Percentiles rank a stretch among this genome's conserved stretches.
These are phyloP conservation scores for Ganoderma lingzhi DNA, from an alignment of 1,284 basidiomycete genomes.

Conservation along the genomic window DNA sequence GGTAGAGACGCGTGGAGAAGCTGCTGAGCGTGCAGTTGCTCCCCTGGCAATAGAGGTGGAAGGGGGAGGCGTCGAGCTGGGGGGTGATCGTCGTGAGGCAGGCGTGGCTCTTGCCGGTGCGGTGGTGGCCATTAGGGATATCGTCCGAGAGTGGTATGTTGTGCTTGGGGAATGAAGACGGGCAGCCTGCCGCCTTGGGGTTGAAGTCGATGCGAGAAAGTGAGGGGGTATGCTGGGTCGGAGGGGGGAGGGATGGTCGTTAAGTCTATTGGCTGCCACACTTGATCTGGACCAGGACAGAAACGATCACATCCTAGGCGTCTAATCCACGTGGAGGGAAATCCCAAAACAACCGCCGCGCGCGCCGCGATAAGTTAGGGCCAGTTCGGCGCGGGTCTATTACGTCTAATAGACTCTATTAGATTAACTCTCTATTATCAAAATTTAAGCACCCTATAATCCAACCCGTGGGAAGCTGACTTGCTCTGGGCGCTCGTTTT, in stretches of 20 bases:
- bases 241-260: slow-evolving; percentile 26
- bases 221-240: slow-evolving; percentile 25
- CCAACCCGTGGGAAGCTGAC: no score
- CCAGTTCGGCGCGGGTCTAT: no score
- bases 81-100: slow-evolving; percentile 50
- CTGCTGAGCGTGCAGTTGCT: slow-evolving; percentile 50
- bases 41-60: slow-evolving; percentile 45
- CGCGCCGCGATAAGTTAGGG: no score
- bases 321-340: slow-evolving; percentile 21
- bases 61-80: slow-evolving; percentile 35
- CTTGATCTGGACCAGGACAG: slow-evolving; percentile 22
- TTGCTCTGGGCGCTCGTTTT: no score
- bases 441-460: no score
- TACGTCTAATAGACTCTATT: no score
- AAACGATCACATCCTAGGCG: slow-evolving; percentile 32
- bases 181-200: slow-evolving; percentile 29
- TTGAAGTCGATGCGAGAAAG: slow-evolving; percentile 1
- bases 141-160: slow-evolving; percentile 16
- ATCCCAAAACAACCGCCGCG: background rate
- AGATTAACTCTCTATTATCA: no score
- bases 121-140: slow-evolving; percentile 41
- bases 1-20: slow-evolving; percentile 44
- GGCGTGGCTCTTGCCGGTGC: slow-evolving; percentile 49
- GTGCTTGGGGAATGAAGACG: background rate
- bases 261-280: slow-evolving; percentile 30